These are phyloP conservation scores for Jamesozyma lodderae DNA, from an alignment of 805 yeast species.

Conservation along the genomic window DNA sequence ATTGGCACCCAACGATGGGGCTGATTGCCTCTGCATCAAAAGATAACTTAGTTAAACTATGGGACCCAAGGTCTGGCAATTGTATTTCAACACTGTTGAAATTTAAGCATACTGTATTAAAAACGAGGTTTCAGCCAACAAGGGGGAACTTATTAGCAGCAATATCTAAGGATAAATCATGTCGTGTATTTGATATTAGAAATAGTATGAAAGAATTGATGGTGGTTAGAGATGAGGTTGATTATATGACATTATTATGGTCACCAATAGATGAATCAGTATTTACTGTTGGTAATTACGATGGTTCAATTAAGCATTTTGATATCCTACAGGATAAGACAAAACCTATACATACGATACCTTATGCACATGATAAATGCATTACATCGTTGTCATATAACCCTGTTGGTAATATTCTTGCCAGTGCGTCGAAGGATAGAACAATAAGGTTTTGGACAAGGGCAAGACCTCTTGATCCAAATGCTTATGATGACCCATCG, in stretches of 20 bases:
- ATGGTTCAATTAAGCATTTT: conserved; percentile 78
- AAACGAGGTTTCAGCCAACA: conserved; percentile 74
- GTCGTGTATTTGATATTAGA: conserved; percentile 79
- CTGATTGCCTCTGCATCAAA: conserved; percentile 88
- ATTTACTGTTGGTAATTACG: conserved; percentile 79
- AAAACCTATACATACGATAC: conserved; percentile 51
- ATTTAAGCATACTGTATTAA: conserved; percentile 88
- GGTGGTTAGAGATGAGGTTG: conserved; percentile 73
- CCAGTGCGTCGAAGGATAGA: conserved; percentile 91
- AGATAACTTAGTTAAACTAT: conserved; percentile 82
- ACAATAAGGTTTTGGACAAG: conserved; percentile 92
- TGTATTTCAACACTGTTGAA: conserved; percentile 79
- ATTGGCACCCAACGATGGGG: conserved; percentile 91
- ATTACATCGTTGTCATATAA: conserved; percentile 85
- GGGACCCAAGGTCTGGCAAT: conserved; percentile 86
- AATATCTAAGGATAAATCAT: conserved; percentile 80
- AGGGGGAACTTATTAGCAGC: conserved; percentile 73
- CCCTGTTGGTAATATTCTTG: conserved; percentile 84
- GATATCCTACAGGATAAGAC: conserved; percentile 33
- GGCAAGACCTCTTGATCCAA: conserved; percentile 81
- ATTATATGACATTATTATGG: conserved; percentile 82
- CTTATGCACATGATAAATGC: conserved; percentile 91
- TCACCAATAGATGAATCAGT: conserved; percentile 79
- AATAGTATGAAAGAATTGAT: conserved; percentile 64
- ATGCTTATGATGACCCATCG: conserved; percentile 70